Percentiles rank a stretch among this genome's conserved stretches.
Conservation (phyloP, 129 eudicot genomes). For the Flaveria trinervia region DNA sequence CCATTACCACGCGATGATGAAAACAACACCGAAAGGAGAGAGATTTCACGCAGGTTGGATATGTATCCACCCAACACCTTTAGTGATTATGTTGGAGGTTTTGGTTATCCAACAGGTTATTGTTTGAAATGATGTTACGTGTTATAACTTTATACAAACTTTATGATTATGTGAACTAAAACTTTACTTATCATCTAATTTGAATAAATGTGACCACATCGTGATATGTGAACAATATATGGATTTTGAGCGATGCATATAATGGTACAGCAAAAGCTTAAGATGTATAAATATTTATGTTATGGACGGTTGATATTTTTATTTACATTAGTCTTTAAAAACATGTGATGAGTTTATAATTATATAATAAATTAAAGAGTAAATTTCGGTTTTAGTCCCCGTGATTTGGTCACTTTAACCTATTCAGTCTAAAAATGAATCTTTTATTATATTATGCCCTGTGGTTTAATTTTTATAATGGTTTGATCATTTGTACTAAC, state of each 20-base stretch:
- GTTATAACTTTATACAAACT: background rate
- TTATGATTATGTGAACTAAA: background rate
- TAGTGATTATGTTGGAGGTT: slow-evolving; percentile 25
- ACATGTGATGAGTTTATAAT: no score
- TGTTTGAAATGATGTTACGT: slow-evolving; percentile 21
- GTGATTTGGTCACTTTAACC: no score
- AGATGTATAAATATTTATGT: background rate
- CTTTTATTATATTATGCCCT: no score
- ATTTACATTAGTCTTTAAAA: background rate
- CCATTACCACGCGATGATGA: slow-evolving; percentile 21
- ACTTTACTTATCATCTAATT: background rate
- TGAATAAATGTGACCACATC: background rate
- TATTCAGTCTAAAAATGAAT: no score
- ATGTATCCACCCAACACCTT: slow-evolving; percentile 10
- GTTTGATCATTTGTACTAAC: no score
- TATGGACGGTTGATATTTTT: no score
- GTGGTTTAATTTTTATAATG: no score
- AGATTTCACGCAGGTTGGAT: slow-evolving; percentile 8
- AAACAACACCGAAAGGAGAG: background rate
- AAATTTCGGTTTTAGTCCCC: no score
- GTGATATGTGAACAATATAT: background rate
- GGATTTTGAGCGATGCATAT: background rate
- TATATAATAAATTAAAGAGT: no score
- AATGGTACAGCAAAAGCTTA: background rate
- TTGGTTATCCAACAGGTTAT: slow-evolving; percentile 38